Conservation (phyloP, 2,329 filamentous ascomycete species). For the Diplodia sapinea region DNA sequence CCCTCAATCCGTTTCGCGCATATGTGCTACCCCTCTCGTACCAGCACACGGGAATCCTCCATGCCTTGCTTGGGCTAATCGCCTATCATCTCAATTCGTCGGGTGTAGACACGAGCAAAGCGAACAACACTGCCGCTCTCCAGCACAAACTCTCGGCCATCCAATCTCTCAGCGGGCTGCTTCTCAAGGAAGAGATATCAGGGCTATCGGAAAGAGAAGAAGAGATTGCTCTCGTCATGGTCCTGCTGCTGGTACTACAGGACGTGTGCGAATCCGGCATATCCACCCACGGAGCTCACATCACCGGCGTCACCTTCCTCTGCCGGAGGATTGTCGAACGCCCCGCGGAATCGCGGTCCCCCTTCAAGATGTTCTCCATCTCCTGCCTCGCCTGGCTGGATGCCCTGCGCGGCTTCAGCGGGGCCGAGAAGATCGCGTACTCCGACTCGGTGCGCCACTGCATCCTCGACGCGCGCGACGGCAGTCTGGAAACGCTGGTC, state of each 20-base stretch:
- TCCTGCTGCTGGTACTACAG: conserved; percentile 34
- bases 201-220: conserved; percentile 33
- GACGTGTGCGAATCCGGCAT: conserved; percentile 35
- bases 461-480: conserved; percentile 23
- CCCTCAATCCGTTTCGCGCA: conserved; percentile 32
- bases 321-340: conserved; percentile 32
- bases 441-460: conserved; percentile 11
- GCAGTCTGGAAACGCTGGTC: conserved; percentile 30
- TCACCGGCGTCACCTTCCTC: conserved; percentile 34
- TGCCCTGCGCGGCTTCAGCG: conserved; percentile 34
- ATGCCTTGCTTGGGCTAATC: conserved; percentile 32
- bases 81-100: conserved; percentile 34
- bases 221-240: conserved; percentile 33
- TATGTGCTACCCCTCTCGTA: conserved; percentile 34
- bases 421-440: conserved; percentile 35
- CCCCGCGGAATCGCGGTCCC: neutral
- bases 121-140: conserved; percentile 31
- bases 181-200: conserved; percentile 34
- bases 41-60: conserved; percentile 31
- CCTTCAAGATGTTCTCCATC: conserved; percentile 32
- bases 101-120: conserved; percentile 4
- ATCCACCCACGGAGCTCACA: conserved; percentile 34
- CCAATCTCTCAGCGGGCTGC: conserved; percentile 33
- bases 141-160: conserved; percentile 33
- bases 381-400: conserved; percentile 34